Base-by-base conservation (phyloP, 1,284 basidiomycete species). In the Wolfiporia cocos region DNA sequence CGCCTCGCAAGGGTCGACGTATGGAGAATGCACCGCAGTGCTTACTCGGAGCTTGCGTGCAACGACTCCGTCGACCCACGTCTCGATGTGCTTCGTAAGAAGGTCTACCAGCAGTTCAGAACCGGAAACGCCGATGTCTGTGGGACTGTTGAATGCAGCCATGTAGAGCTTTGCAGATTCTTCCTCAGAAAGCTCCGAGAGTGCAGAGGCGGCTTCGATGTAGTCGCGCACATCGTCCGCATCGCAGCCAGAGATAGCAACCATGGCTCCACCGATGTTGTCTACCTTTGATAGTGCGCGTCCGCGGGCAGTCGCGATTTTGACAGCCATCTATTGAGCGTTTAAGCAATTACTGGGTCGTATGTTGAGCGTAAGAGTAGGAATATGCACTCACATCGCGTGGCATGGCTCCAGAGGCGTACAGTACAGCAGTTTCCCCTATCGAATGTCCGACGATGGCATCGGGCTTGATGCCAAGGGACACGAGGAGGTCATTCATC, bases 371-470 rank as follows among this genome's bases (percentile, higher is more conserved):
- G 17, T 36, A 5, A 9, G 10, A 36, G 5, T 10, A 23, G 17
- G 6, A 6, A 23, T 28, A 19, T 10, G 32, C 28, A 31, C 38
- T 20, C 22, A 32, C 38, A 4, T 39, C 38, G 14, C 38, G 26
- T 0, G 65, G 44, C 4, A 53, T 61, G 4, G 69, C 63, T 4
- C 70, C 70, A 4, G 64, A 69, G 0, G 68, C 66, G 44, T 71
- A 72, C 3, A 71, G 38, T 12, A 70, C 44, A 0, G 67, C 65
- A 1, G 69, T 67, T 49, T 74, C 71, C 2, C 68, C 68, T 2
- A 62, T 59, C 2, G 65, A 67, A 51, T 69, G 68, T 0, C 69
- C 70, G 10, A 71, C 40, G 10, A 71, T 48, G 4, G 55, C 52
- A 35, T 66, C 57, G 0, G 70, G 68, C 11, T 43, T 44, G 23